Base-by-base conservation (phyloP, 73 alveolate genomes). In the Paramecium tetraurelia region DNA sequence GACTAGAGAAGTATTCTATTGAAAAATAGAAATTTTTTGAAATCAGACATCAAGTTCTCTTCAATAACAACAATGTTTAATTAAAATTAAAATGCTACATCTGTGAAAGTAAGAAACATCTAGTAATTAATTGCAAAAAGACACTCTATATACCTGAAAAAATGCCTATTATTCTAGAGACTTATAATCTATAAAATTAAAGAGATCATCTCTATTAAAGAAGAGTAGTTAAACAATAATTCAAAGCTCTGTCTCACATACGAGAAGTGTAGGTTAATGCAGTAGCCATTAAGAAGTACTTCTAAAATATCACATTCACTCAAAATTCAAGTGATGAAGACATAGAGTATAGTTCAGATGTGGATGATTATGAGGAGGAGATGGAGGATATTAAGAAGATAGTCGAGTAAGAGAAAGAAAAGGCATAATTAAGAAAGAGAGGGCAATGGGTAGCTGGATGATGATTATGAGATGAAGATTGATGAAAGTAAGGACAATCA, bases 331-430 rank as follows among this genome's bases (percentile, higher is more conserved):
- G 90, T 80, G 90, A 80, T 22, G 90, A 80, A 35, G 70, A 80
- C 10, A 48, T 38, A 16, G 90, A 80, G 46, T 40, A 80, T 27
- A 80, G 90, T 80, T 80, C 90, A 16, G 90, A 80, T 80, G 90
- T 44, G 4, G 75, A 48, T 80, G 70, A 43, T 27, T 80, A 80
- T 44, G 41, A 21, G 14, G 70, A 80, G 16, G 90, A 80, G 24
- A 31, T 80, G 72, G 57, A 80, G 48, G 90, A 80, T 20, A 80
- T 80, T 22, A 80, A 80, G 46, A 31, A 80, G 76, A 80, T 41
- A 35, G 90, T 80, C 2, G 72, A 40, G 10, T 21, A 80, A 80
- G 90, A 44, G 27, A 80, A 48, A 35, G 71, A 80, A 80, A 44
- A 80, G 50, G 90, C 70, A 18, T 9, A 80, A 80, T 21, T 20